A percentile compares a stretch with the other conserved stretches of the same genome.
Conservation (phyloP, 1,139 yeast species). For the Pichia sp. region DNA sequence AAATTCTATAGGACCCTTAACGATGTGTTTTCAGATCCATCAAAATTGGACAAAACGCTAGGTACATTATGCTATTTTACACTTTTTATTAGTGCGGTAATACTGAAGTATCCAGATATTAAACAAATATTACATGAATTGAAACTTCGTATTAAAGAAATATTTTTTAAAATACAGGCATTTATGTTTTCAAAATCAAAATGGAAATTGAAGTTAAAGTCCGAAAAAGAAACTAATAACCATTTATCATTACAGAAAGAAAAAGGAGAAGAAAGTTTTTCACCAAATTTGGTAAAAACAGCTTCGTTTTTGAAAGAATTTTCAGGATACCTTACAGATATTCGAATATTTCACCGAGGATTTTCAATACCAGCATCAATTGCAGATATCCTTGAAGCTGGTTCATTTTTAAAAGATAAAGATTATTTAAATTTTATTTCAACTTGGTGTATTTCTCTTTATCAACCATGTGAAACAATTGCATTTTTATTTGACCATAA, state of each 20-base stretch:
- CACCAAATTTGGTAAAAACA: not conserved
- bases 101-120: constrained; percentile 20
- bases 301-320: constrained; percentile 22
- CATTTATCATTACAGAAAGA: not conserved
- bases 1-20: constrained; percentile 25
- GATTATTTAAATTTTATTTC: constrained; percentile 24
- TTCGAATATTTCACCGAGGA: constrained; percentile 49
- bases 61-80: constrained; percentile 30
- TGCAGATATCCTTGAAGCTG: constrained; percentile 28
- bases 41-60: constrained; percentile 26
- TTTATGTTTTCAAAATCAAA: not conserved
- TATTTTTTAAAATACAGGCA: not conserved
- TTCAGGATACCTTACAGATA: constrained; percentile 45
- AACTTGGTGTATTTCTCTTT: constrained; percentile 27
- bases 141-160: not conserved
- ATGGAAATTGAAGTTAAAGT: no score
- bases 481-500: constrained; percentile 55
- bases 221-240: not conserved
- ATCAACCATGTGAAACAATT: constrained; percentile 49
- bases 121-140: not conserved
- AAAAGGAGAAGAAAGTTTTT: not conserved
- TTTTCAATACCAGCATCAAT: constrained; percentile 47
- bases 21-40: constrained; percentile 23
- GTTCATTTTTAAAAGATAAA: constrained; percentile 33
- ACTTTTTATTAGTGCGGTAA: constrained; percentile 25